Evolutionary conservation across 1,139 yeast genomes (phyloP).

Genomic region (Blastobotrys apis): DNA sequence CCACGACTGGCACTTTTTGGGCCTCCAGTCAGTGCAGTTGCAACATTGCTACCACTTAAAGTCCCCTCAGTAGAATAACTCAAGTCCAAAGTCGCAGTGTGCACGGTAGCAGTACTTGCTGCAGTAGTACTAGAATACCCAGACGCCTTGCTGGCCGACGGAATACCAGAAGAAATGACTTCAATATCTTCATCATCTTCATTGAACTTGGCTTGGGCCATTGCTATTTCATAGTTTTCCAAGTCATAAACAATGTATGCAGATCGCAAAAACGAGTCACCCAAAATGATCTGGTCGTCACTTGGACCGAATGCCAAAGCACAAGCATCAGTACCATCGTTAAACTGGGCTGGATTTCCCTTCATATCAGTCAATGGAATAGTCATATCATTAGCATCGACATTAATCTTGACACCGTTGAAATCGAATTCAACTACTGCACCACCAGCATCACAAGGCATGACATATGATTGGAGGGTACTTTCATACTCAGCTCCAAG

Average conservation of each 20-base stretch:
- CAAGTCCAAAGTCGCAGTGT: conserved; percentile 3
- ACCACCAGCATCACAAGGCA: conserved; percentile 17
- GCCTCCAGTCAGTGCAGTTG: conserved; percentile 1
- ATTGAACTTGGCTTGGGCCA: conserved; percentile 53
- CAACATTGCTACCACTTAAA: neutral
- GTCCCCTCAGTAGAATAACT: conserved; percentile 2
- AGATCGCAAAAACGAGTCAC: conserved; percentile 62
- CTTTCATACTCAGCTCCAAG: conserved; percentile 14
- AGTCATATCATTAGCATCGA: conserved; percentile 19
- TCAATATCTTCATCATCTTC: conserved; percentile 24
- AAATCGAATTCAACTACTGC: conserved; percentile 27
- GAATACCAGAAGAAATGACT: conserved; percentile 27
- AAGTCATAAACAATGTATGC: conserved; percentile 70
- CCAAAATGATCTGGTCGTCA: conserved; percentile 42
- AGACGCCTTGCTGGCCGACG: conserved; percentile 30
- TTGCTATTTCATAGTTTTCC: conserved; percentile 55
- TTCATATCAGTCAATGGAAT: conserved; percentile 7
- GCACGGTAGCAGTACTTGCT: conserved; percentile 8
- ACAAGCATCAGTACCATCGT: conserved; percentile 27
- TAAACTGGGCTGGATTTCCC: conserved; percentile 20
- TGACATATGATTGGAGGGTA: conserved; percentile 16
- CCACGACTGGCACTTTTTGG: conserved; percentile 3
- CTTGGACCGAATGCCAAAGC: conserved; percentile 61
- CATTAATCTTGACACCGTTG: conserved; percentile 30
- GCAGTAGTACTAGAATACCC: conserved; percentile 20